phyloP scores from a whole-genome alignment of 345 rosid genomes.

The Camelina sativa region DNA sequence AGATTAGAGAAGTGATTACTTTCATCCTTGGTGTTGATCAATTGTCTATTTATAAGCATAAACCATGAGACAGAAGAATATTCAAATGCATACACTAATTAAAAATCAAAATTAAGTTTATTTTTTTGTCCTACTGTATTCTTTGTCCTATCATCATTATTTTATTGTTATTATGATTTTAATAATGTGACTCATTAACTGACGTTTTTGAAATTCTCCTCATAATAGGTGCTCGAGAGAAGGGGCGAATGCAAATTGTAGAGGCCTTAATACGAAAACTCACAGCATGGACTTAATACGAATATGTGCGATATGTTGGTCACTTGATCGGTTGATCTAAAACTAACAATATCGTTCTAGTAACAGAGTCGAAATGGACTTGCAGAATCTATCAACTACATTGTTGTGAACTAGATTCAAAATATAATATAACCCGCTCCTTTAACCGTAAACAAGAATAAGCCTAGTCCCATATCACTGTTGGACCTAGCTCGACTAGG shows the following conservation, averaged over 20 bases:
- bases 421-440: background rate
- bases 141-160: background rate
- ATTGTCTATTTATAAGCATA: constrained; percentile 14
- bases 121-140: background rate
- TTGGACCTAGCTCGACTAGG: background rate
- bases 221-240: no score
- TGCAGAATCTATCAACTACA: background rate
- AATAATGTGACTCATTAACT: background rate
- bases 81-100: background rate
- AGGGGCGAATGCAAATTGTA: no score
- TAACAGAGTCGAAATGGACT: no score
- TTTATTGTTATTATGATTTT: background rate
- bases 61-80: background rate
- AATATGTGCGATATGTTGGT: no score
- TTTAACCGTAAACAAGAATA: background rate
- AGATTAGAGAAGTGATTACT: constrained; percentile 24
- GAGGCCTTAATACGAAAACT: no score
- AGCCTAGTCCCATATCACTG: background rate
- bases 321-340: no score
- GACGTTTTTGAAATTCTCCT: no score
- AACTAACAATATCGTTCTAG: no score
- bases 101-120: background rate
- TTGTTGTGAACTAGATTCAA: background rate
- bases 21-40: constrained; percentile 1
- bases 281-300: no score